These are phyloP conservation scores for Saccharomycopsis sp. DNA, from an alignment of 805 yeast genomes.

Conservation along the genomic window DNA sequence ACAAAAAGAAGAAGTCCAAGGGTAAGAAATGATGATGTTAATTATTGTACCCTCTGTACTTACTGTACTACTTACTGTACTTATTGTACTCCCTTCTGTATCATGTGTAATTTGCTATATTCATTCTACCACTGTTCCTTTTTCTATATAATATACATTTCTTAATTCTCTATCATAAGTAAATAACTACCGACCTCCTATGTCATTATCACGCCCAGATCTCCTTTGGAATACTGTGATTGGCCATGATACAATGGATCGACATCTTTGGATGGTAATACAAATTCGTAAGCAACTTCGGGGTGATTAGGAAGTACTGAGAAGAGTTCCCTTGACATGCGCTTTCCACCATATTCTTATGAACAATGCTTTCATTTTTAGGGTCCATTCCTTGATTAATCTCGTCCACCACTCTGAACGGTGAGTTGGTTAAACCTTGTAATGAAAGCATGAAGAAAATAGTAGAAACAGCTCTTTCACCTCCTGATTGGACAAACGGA, in stretches of 20 bases:
- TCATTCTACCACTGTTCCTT: too few species aligned
- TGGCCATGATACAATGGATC: conserved; percentile 75
- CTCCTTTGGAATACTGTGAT: conserved; percentile 11
- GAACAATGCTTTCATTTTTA: conserved; percentile 80
- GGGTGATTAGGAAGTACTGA: conserved; percentile 90
- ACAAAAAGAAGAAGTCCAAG: not conserved
- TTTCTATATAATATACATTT: too few species aligned
- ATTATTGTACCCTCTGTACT: not conserved
- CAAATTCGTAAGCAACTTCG: conserved; percentile 75
- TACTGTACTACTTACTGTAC: not conserved
- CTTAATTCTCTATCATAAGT: not conserved
- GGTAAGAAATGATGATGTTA: not conserved
- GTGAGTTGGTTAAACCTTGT: conserved; percentile 82
- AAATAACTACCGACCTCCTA: too few species aligned
- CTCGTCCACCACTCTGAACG: conserved; percentile 94
- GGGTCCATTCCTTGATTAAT: conserved; percentile 99
- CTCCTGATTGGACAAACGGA: conserved; percentile 93
- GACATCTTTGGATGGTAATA: conserved; percentile 75
- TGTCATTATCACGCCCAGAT: conserved; percentile 5
- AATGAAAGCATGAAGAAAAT: conserved; percentile 84
- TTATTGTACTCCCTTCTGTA: too few species aligned
- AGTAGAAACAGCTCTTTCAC: conserved; percentile 94
- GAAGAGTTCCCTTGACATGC: conserved; percentile 59
- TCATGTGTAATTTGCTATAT: too few species aligned
- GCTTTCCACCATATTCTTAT: conserved; percentile 73